Percentiles rank a stretch among this genome's conserved stretches.
phyloP scores from a whole-genome alignment of 148 eudicot genomes.

The Polygonum maritimum region DNA sequence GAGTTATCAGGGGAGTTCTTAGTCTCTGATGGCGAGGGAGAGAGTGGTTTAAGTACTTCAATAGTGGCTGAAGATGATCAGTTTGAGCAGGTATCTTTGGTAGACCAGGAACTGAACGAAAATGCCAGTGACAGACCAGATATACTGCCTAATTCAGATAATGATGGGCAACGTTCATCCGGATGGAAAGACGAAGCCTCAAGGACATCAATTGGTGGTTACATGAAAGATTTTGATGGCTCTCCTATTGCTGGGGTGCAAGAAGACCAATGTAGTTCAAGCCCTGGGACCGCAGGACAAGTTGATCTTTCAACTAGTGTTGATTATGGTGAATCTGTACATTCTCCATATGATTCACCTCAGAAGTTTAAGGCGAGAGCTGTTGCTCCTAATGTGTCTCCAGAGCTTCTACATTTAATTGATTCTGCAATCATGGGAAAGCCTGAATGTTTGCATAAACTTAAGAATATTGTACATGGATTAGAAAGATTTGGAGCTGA shows the following conservation, averaged over 20 bases:
- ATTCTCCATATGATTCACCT: conserved; percentile 53
- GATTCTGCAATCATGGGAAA: conserved; percentile 99
- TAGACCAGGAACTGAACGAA: conserved; percentile 34
- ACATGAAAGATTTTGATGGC: conserved; percentile 29
- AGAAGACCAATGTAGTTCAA: conserved; percentile 31
- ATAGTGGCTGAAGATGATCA: conserved; percentile 39
- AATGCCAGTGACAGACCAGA: background rate
- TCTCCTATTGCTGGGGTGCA: conserved; percentile 22
- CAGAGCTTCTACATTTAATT: conserved; percentile 91
- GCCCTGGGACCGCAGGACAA: conserved; percentile 34
- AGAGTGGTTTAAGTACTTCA: conserved; percentile 16
- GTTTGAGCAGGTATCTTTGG: conserved; percentile 72
- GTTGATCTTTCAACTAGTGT: conserved; percentile 23
- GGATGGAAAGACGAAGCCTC: conserved; percentile 33
- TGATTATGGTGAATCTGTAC: conserved; percentile 40
- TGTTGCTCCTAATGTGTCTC: conserved; percentile 68
- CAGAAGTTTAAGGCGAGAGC: conserved; percentile 58
- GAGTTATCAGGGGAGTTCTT: conserved; percentile 26
- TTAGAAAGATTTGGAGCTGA: conserved; percentile 56
- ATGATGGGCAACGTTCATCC: conserved; percentile 24
- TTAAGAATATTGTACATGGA: conserved; percentile 77
- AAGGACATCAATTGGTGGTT: conserved; percentile 31
- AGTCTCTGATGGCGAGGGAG: conserved; percentile 22
- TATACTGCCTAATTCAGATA: conserved; percentile 21
- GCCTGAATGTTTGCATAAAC: conserved; percentile 80